Conservation (phyloP, 495 filamentous ascomycete species). For the Penicillium subrubescens region DNA sequence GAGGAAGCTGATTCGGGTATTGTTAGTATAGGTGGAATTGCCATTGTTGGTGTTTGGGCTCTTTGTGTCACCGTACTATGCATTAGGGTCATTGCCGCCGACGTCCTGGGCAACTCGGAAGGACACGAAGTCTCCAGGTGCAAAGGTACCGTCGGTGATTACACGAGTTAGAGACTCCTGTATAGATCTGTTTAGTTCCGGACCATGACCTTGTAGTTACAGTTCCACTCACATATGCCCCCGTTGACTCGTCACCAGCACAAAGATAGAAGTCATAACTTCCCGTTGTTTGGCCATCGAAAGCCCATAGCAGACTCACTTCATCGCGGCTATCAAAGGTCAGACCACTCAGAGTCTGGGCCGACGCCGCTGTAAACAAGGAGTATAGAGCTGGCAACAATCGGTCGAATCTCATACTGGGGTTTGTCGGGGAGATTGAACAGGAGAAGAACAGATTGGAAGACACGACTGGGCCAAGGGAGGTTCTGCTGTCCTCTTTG, state of each 20-base stretch:
- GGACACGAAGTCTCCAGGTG: slow-evolving; percentile 52
- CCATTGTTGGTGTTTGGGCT: background rate
- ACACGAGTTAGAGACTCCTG: slow-evolving; percentile 50
- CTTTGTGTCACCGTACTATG: slow-evolving; percentile 55
- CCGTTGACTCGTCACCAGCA: slow-evolving; percentile 60
- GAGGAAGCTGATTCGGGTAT: slow-evolving; percentile 56
- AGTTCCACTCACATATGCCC: slow-evolving; percentile 38
- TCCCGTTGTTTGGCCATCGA: slow-evolving; percentile 43
- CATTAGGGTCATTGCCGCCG: slow-evolving; percentile 55
- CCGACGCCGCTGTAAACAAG: slow-evolving; percentile 48
- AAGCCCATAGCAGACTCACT: slow-evolving; percentile 38
- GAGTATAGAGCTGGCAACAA: slow-evolving; percentile 43
- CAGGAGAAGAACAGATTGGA: slow-evolving; percentile 5
- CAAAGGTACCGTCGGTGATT: slow-evolving; percentile 43
- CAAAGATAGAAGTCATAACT: slow-evolving; percentile 65
- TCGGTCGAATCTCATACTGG: slow-evolving; percentile 39
- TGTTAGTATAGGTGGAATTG: slow-evolving; percentile 3
- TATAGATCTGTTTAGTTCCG: background rate
- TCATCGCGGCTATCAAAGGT: slow-evolving; percentile 50
- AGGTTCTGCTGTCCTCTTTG: background rate
- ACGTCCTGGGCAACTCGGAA: slow-evolving; percentile 50
- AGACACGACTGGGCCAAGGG: slow-evolving; percentile 3
- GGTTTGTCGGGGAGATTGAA: slow-evolving; percentile 9
- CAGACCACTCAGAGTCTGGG: slow-evolving; percentile 58
- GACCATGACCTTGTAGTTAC: background rate